Conservation (phyloP, 306 rosid genomes). For the Cucurbita argyrosperma region DNA sequence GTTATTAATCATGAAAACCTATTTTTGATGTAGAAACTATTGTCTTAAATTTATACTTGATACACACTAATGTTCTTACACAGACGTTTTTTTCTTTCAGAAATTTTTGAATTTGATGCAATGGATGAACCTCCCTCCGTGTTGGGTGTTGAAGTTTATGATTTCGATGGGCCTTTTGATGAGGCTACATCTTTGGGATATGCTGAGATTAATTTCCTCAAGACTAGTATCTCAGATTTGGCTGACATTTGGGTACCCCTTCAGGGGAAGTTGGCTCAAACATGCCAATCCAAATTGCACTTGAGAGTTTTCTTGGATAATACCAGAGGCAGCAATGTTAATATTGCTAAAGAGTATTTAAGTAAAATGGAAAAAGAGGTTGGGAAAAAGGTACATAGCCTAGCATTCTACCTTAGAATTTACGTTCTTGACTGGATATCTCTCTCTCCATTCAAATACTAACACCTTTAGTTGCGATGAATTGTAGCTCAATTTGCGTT, state of each 20-base stretch:
- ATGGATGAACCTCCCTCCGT: constrained; percentile 93
- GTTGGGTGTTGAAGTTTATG: constrained; percentile 67
- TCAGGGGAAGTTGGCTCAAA: constrained; percentile 69
- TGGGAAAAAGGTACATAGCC: constrained; percentile 70
- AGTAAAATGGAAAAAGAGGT: constrained; percentile 98
- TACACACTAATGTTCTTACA: constrained; percentile 3
- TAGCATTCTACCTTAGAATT: constrained; percentile 9
- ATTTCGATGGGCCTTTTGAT: constrained; percentile 91
- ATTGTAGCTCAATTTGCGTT: constrained; percentile 67
- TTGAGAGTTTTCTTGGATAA: constrained; percentile 76
- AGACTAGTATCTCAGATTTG: constrained; percentile 68
- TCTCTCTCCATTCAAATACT: constrained; percentile 1
- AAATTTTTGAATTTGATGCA: constrained; percentile 95
- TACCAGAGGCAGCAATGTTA: constrained; percentile 60
- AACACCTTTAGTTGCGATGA: constrained; percentile 6
- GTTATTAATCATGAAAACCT: neutral
- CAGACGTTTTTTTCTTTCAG: constrained; percentile 24
- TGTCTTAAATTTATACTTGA: neutral
- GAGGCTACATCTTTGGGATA: constrained; percentile 65
- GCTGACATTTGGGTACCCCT: constrained; percentile 86
- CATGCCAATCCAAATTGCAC: constrained; percentile 76
- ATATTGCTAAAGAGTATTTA: constrained; percentile 54
- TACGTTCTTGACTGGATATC: neutral
- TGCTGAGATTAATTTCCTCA: constrained; percentile 71
- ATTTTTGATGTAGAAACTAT: neutral